Conservation (phyloP, 1,139 yeast genomes). For the Geotrichum siamense region DNA sequence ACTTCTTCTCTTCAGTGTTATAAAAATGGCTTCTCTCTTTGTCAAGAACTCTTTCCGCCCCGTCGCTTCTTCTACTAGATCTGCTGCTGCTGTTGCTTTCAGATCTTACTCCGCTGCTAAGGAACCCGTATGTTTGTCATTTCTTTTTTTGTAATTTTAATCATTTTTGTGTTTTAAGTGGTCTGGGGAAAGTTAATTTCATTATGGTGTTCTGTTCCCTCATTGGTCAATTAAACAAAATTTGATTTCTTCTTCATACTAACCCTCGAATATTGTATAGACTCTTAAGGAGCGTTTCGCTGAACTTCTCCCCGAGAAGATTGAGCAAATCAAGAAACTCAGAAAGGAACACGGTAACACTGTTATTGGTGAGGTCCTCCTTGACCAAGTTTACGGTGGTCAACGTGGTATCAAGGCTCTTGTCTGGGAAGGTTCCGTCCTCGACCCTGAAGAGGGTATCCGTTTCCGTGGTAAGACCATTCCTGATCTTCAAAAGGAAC, state of each 20-base stretch:
- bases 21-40: constrained; percentile 20
- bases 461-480: constrained; percentile 97
- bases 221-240: background rate
- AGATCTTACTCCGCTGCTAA: constrained; percentile 26
- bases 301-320: constrained; percentile 84
- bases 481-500: constrained; percentile 86
- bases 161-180: background rate
- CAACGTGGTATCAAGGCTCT: constrained; percentile 97
- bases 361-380: constrained; percentile 83
- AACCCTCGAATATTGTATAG: constrained; percentile 26
- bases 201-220: background rate
- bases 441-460: constrained; percentile 97
- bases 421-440: constrained; percentile 98
- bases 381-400: constrained; percentile 99
- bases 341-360: constrained; percentile 86
- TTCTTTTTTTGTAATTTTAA: background rate
- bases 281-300: constrained; percentile 91
- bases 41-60: constrained; percentile 19
- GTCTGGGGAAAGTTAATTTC: background rate
- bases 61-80: constrained; percentile 16
- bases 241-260: background rate
- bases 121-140: constrained; percentile 27
- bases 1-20: constrained; percentile 6
- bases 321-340: constrained; percentile 83
- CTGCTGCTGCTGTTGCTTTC: constrained; percentile 19